Conservation (phyloP, 805 yeast species). For the Schwanniomyces occidentalis region DNA sequence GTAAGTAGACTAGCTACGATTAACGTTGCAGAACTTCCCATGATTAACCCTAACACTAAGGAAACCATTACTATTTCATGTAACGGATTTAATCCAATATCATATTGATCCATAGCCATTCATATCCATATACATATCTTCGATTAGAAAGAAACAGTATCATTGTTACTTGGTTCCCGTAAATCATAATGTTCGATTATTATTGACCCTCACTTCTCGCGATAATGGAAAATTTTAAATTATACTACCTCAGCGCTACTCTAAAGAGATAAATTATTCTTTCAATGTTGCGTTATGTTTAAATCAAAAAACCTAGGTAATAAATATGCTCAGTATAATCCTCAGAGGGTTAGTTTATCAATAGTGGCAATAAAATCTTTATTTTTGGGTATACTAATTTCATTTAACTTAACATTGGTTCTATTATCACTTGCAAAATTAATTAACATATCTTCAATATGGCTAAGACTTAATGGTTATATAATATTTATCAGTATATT, state of each 20-base stretch:
- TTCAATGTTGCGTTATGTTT: no score
- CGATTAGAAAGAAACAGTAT: no score
- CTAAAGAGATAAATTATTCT: no score
- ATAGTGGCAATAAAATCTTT: constrained; percentile 33
- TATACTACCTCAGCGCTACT: no score
- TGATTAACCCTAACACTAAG: constrained; percentile 17
- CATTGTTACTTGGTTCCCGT: no score
- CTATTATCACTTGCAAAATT: constrained; percentile 1
- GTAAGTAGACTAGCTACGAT: neutral
- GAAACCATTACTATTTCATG: constrained; percentile 19
- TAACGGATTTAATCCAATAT: constrained; percentile 16
- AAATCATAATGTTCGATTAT: no score
- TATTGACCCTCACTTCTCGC: no score
- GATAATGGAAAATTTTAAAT: no score
- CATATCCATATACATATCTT: no score
- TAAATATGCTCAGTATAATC: constrained; percentile 20
- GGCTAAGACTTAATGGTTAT: constrained; percentile 35
- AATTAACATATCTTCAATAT: neutral
- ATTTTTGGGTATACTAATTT: constrained; percentile 28
- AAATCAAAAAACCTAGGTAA: neutral
- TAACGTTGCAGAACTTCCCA: constrained; percentile 8
- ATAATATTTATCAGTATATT: constrained; percentile 55
- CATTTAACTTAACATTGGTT: constrained; percentile 12
- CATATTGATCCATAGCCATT: constrained; percentile 11
- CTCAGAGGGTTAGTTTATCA: constrained; percentile 27